Evolutionary conservation across 495 filamentous ascomycete species (phyloP), one percentile per base, ranked within the genome.

Genomic region (Choiromyces venosus): DNA sequence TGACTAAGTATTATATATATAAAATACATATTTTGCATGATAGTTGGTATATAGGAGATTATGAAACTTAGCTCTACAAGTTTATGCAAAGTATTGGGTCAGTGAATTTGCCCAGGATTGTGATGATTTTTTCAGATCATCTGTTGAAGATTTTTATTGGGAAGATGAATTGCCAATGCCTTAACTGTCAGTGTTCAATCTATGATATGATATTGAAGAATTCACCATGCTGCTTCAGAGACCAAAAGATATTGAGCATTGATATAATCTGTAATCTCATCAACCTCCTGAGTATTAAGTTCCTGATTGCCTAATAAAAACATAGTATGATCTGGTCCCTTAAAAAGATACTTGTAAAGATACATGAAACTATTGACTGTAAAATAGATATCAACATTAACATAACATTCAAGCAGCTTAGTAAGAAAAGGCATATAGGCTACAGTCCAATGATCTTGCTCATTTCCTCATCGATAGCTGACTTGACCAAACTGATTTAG

Each of bases 331-430:
- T 74, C 71, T 35, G 75, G 68, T 5, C 72, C 72, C 42, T 77
- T 74, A 21, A 77, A 77, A 0, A 77, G 42, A 52, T 77, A 77
- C 36, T 72, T 72, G 46, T 77, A 74, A 1, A 77, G 46, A 61
- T 77, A 77, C 72, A 77, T 74, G 29, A 74, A 74, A 16, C 74
- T 64, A 36, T 74, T 74, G 16, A 74, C 69, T 0, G 65, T 77
- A 35, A 71, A 74, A 38, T 65, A 71, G 9, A 74, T 39, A 68
- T 77, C 68, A 4, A 74, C 75, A 74, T 77, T 77, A 33, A 74
- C 67, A 72, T 74, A 72, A 66, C 75, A 77, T 21, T 77, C 37
- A 3, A 74, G 2, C 1, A 77, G 14, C 18, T 66, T 70, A 0
- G 66, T 71, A 16, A 77, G 37, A 21, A 35, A 66, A 42, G 64